A percentile compares a stretch with the other conserved stretches of the same genome.
phyloP scores from a whole-genome alignment of 176 grass and related monocot species.

The Phoenix dactylifera region DNA sequence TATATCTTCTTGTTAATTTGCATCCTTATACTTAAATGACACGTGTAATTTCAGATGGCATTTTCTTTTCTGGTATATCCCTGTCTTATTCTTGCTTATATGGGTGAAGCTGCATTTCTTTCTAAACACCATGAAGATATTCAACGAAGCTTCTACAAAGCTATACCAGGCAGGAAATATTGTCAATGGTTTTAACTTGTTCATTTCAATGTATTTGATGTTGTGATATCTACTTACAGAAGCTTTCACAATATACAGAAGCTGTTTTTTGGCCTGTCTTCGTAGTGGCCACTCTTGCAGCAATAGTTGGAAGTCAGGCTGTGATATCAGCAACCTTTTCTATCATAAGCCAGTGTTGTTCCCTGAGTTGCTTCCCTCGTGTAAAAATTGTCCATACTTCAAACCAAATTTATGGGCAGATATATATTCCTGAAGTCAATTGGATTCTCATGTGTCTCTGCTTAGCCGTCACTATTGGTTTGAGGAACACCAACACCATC shows the following conservation, averaged over 20 bases:
- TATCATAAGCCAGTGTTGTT: slow-evolving; percentile 11
- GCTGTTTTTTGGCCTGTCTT: slow-evolving; percentile 10
- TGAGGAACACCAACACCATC: slow-evolving; percentile 5
- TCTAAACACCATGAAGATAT: slow-evolving; percentile 6
- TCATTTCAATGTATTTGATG: too few relatives aligned
- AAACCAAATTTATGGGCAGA: slow-evolving; percentile 4
- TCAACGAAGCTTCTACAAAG: slow-evolving; percentile 6
- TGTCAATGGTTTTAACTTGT: too few relatives aligned
- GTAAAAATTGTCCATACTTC: slow-evolving; percentile 19
- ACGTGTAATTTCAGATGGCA: slow-evolving; percentile 2
- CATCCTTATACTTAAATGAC: background rate
- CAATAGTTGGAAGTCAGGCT: slow-evolving; percentile 17
- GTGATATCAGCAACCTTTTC: slow-evolving; percentile 12
- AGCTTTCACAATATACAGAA: slow-evolving; percentile 5
- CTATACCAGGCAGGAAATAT: slow-evolving; percentile 5
- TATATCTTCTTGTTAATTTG: background rate
- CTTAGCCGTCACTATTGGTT: slow-evolving; percentile 10
- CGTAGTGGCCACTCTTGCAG: slow-evolving; percentile 6
- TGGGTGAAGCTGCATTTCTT: slow-evolving; percentile 18
- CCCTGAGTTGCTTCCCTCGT: slow-evolving; percentile 3
- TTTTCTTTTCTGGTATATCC: slow-evolving; percentile 18
- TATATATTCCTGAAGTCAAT: slow-evolving; percentile 18
- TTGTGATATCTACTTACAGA: too few relatives aligned
- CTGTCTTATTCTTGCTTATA: slow-evolving; percentile 12
- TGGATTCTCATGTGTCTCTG: slow-evolving; percentile 13